Percentiles rank a stretch among this genome's conserved stretches.
phyloP scores from a whole-genome alignment of 2,329 filamentous ascomycete species.

The Bimuria novae-zelandiae region DNA sequence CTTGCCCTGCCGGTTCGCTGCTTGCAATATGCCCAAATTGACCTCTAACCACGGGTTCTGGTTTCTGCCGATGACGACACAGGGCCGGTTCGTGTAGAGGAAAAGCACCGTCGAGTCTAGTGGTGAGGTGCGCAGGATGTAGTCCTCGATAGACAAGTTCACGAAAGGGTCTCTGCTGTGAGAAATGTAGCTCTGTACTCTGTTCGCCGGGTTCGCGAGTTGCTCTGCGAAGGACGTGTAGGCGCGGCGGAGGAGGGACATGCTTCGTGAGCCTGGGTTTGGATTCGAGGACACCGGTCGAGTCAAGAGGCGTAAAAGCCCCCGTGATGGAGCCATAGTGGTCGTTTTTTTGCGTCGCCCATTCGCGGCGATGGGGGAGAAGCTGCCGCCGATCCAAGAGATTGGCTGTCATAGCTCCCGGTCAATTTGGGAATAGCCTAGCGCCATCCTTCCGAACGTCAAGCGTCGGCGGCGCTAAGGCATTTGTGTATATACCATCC shows the following conservation, averaged over 20 bases:
- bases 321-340: constrained; percentile 10
- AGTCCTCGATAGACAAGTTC: constrained; percentile 94
- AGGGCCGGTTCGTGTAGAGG: constrained; percentile 85
- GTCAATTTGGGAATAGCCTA: neutral
- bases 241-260: constrained; percentile 4
- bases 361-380: neutral
- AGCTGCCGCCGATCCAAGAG: neutral
- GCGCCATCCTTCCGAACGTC: constrained; percentile 1
- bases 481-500: neutral
- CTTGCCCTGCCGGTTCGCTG: constrained; percentile 36
- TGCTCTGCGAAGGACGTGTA: constrained; percentile 36
- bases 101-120: constrained; percentile 78
- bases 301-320: neutral
- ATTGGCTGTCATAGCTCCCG: constrained; percentile 3
- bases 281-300: neutral
- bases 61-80: constrained; percentile 90
- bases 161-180: constrained; percentile 73
- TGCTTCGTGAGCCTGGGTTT: neutral
- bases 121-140: constrained; percentile 76
- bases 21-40: constrained; percentile 67
- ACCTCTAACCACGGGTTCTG: constrained; percentile 97
- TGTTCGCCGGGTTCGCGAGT: constrained; percentile 37
- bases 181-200: constrained; percentile 54
- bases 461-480: neutral
- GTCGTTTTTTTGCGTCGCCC: neutral